Base-by-base conservation (phyloP, 2,329 filamentous ascomycete genomes). In the Periconia sp. region DNA sequence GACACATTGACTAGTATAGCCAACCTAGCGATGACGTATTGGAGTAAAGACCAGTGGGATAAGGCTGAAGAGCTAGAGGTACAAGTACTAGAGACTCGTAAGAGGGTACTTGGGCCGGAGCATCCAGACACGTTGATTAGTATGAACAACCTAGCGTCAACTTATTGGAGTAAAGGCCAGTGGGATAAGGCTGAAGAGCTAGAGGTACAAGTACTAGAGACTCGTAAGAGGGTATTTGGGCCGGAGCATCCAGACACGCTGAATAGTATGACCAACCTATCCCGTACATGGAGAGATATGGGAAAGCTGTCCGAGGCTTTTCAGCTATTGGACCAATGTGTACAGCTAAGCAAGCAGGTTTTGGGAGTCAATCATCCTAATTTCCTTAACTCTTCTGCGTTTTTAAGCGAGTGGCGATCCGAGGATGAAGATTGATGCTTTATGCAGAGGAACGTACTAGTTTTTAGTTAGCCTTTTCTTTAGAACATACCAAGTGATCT, bases 261-360 rank as follows among this genome's bases (percentile, higher is more conserved):
- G 25, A 28, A 11, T 13, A 28, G 25, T 13, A 28, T 28, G 25
- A 12, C 5, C 25, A 28, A 28, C 15, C 25, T 28, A 12, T 38
- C 52, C 15, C 58, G 56, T 39, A 60, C 56, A 52, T 58, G 56
- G 56, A 24, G 28, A 17, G 56, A 83, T 9, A 73, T 76, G 49
- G 7, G 8, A 12, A 8, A 13, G 12, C 22, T 22, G 13, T 6
- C 22, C 4, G 18, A 36, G 4, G 33, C 33, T 15, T 12, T 36
- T 4, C 24, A 8, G 8, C n/a, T 36, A 15, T 22, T 23, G 33
- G 18, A 36, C 13, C 22, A 13, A 21, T 36, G 18, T 21, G 5
- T 22, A 11, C 5, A 24, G 21, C n/a, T 36, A 19, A 17, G 18
- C 53, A 33, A 33, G 18, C 30, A n/a, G 24, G 29, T 38, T 13